Evolutionary conservation across 257 asterid species (phyloP), one percentile per base, ranked within the genome.

Genomic region (Parsonsia alboflavescens): DNA sequence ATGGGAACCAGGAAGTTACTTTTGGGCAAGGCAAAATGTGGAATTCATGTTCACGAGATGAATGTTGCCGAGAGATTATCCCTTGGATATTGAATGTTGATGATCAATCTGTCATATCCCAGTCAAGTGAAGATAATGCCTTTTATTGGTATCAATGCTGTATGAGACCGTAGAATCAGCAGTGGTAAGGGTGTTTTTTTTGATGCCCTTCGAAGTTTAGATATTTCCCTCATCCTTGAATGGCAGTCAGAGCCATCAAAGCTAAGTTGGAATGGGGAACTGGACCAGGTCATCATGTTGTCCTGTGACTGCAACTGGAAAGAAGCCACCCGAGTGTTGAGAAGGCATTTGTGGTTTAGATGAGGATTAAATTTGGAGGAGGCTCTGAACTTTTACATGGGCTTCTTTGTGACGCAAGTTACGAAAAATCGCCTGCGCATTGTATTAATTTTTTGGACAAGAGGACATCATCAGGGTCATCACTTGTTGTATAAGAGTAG

Each of bases 331-430:
- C 1, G 11, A 36, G 54, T 42, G 10, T 45, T 19, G 52, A 17
- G 0, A 1, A 7, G n/a, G 15, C 63, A 22, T 36, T 57, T 50
- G 56, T 41, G 3, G 39, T 33, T n/a, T 28, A 56, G 50, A 26
- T 21, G 24, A 7, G 13, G 50, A 39, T 39, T 49, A 65, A 65
- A 36, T 74, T 68, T 42, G n/a, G 56, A 36, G 70, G 68, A 21
- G n/a, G n/a, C 54, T 10, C 24, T 67, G 54, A 26, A 44, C 72
- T 0, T 6, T 24, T 10, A 30, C 3, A 48, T 61, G 5, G 48
- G 68, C 39, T 12, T 24, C 36, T 6, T 65, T 45, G 71, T 62
- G 77, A 74, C 71, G 77, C 77, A 74, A 63, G 72, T 63, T 72
- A 33, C 33, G 77, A 45, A 74, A 74, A 26, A 21, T 30, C 39